A percentile compares a stretch with the other conserved stretches of the same genome.
These are phyloP conservation scores for Fusarium beomiforme DNA, from an alignment of 2,329 filamentous ascomycete species.

Conservation along the genomic window DNA sequence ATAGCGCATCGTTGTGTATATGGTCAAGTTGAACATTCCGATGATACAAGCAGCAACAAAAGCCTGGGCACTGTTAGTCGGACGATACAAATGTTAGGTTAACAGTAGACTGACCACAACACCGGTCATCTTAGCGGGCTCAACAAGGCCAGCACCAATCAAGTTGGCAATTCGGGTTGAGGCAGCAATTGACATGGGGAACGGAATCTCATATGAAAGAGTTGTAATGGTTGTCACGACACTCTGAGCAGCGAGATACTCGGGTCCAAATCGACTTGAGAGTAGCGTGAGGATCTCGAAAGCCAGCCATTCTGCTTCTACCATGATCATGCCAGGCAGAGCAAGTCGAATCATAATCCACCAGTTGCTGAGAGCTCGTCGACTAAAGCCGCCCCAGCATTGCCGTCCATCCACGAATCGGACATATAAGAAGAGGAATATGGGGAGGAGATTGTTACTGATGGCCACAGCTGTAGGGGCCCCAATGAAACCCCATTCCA, in stretches of 20 bases:
- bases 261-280: constrained; percentile 80
- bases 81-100: background rate
- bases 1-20: constrained; percentile 75
- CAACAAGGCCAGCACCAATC: constrained; percentile 85
- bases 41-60: constrained; percentile 73
- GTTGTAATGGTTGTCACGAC: constrained; percentile 81
- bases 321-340: constrained; percentile 90
- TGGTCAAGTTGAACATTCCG: constrained; percentile 80
- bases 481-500: constrained; percentile 77
- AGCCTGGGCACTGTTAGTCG: constrained; percentile 49
- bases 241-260: constrained; percentile 86
- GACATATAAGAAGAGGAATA: constrained; percentile 83
- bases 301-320: constrained; percentile 91
- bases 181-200: constrained; percentile 87
- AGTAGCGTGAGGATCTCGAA: constrained; percentile 93
- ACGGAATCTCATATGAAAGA: constrained; percentile 90
- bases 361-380: constrained; percentile 78
- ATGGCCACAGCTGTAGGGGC: constrained; percentile 84
- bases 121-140: constrained; percentile 82
- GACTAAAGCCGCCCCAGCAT: constrained; percentile 86
- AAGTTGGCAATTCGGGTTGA: constrained; percentile 92
- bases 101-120: constrained; percentile 68
- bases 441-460: constrained; percentile 79
- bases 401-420: constrained; percentile 76
- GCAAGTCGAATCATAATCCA: constrained; percentile 85